Percentiles rank a stretch among this genome's conserved stretches.
phyloP scores from a whole-genome alignment of 495 filamentous ascomycete genomes.

The Talaromyces liani region DNA sequence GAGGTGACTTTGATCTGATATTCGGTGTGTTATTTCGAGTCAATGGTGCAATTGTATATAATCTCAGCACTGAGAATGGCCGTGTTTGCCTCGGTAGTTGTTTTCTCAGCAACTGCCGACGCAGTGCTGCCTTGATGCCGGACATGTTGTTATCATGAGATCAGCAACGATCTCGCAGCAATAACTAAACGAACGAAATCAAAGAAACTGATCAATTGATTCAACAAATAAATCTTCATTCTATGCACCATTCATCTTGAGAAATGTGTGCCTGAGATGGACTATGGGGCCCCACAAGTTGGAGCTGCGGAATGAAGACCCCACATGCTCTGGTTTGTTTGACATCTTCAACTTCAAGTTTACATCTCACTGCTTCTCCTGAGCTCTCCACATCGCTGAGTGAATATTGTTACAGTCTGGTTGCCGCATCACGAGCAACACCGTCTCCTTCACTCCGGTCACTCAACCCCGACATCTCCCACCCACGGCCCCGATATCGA shows the following conservation, averaged over 20 bases:
- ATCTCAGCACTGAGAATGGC: background rate
- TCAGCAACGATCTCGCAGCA: background rate
- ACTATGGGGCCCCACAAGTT: background rate
- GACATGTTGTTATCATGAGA: background rate
- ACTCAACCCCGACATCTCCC: background rate
- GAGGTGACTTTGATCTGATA: no score
- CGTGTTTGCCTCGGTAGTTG: background rate
- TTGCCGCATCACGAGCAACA: background rate
- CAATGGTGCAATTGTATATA: background rate
- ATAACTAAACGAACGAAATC: background rate
- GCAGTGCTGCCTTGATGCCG: background rate
- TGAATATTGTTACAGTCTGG: background rate
- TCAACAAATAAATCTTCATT: background rate
- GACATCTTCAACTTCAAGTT: background rate
- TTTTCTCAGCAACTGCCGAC: background rate
- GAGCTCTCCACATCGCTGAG: background rate
- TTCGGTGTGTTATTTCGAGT: background rate
- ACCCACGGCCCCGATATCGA: constrained; percentile 23
- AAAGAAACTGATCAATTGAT: background rate
- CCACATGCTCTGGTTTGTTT: background rate
- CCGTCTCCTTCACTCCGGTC: background rate
- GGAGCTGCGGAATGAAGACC: background rate
- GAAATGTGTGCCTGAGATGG: background rate
- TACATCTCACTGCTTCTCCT: background rate
- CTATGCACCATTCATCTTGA: background rate